Base-by-base conservation (phyloP, 1,284 basidiomycete species). In the Meira miltonrushii region DNA sequence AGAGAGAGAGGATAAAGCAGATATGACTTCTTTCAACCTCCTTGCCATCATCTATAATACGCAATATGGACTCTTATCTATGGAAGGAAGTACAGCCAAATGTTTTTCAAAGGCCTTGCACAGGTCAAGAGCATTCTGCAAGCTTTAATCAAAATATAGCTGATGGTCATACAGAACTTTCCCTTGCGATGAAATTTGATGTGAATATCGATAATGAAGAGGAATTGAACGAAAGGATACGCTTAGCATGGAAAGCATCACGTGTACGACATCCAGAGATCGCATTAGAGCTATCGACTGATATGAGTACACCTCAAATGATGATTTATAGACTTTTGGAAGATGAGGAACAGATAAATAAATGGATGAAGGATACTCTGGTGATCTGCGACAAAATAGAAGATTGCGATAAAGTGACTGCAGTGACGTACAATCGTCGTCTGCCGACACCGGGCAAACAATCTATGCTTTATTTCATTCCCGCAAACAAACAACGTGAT, bases 81-180 rank as follows among this genome's bases (percentile, higher is more conserved):
- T 43, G 41, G 28, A 10, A 17, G 0, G 47, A 43, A 12, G 25
- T 23, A n/a, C 57, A 55, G 10, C 41, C 41, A n/a, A 15, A n/a
- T 33, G 52, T 67, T 10, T 67, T 54, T 57, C 54, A 39, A n/a
- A 62, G 65, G 13, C 48, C 53, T 25, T 67, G 65, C 23, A 39
- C 61, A 12, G 65, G 65, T 7, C 58, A 60, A n/a, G 65, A 67
- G 46, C 60, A 56, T 1, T 62, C 65, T 12, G 65, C 63, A 4
- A 59, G 62, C 4, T 67, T 59, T 62, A 67, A 67, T 54, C 41
- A 67, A 38, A 67, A 67, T 46, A 58, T 67, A 25, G 58, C 59
- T 19, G 17, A 65, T 39, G 65, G 65, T 7, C 65, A 67, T 33
- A 67, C 65, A 1, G 65, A 67, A 64, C 65, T 67, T 1, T 62